Conservation (phyloP, 495 filamentous ascomycete species). For the Penicillium canescens region DNA sequence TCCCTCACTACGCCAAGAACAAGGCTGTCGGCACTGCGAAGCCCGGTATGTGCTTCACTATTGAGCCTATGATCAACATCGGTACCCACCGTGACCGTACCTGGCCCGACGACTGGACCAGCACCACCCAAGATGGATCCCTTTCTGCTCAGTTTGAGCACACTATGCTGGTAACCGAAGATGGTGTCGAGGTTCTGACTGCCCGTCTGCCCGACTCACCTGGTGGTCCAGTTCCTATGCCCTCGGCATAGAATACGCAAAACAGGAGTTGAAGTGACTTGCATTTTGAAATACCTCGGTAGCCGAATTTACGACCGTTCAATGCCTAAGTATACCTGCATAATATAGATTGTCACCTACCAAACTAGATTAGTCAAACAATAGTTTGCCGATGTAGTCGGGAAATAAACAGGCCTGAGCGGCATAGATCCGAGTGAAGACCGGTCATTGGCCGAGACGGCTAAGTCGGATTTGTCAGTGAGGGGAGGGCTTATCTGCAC, state of each 20-base stretch:
- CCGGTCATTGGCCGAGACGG: slow-evolving; percentile 2
- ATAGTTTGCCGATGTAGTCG: neutral
- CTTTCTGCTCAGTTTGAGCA: slow-evolving; percentile 92
- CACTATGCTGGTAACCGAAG: slow-evolving; percentile 89
- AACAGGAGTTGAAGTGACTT: slow-evolving; percentile 16
- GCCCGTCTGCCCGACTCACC: slow-evolving; percentile 79
- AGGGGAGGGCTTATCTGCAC: slow-evolving; percentile 21
- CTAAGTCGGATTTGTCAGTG: slow-evolving; percentile 2
- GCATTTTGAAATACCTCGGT: slow-evolving; percentile 21
- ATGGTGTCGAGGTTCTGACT: slow-evolving; percentile 90
- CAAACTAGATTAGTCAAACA: neutral
- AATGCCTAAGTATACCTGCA: slow-evolving; percentile 3
- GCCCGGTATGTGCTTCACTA: slow-evolving; percentile 89
- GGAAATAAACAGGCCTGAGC: neutral
- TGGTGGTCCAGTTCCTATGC: slow-evolving; percentile 79
- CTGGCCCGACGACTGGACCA: slow-evolving; percentile 93
- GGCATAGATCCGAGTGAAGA: neutral
- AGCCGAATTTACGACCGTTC: slow-evolving; percentile 19
- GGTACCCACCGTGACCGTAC: slow-evolving; percentile 79
- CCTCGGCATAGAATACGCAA: slow-evolving; percentile 13
- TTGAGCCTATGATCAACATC: slow-evolving; percentile 88
- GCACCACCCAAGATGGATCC: slow-evolving; percentile 77
- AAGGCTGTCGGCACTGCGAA: slow-evolving; percentile 87
- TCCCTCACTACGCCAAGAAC: slow-evolving; percentile 88
- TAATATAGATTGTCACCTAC: neutral